These are phyloP conservation scores for Gloeopeniophorella convolvens DNA, from an alignment of 768 basidiomycete species.

Conservation along the genomic window DNA sequence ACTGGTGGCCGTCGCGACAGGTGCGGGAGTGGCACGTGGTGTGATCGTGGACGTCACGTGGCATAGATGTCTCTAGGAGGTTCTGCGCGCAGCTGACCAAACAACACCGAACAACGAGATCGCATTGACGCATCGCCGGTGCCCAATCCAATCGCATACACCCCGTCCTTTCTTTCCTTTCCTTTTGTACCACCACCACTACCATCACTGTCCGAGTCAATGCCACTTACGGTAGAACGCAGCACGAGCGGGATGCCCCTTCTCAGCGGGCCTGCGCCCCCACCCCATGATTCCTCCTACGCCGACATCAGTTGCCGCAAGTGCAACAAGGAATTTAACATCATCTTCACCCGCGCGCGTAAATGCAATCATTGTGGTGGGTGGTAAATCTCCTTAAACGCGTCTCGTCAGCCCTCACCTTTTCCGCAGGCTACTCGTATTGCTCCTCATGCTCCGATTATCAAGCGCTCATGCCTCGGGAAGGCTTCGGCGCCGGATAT, in stretches of 20 bases:
- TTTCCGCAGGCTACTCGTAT: slow-evolving; percentile 55
- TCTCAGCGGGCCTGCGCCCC: slow-evolving; percentile 57
- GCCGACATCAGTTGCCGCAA: slow-evolving; percentile 48
- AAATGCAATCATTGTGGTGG: slow-evolving; percentile 73
- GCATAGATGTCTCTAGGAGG: too few species aligned
- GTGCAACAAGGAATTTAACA: slow-evolving; percentile 67
- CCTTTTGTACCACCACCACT: too few species aligned
- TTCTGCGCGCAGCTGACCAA: too few species aligned
- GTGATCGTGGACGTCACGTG: too few species aligned
- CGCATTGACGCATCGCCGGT: too few species aligned
- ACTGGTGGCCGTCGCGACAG: too few species aligned
- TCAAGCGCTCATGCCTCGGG: slow-evolving; percentile 71
- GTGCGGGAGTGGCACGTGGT: too few species aligned
- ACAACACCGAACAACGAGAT: too few species aligned
- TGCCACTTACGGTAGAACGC: slow-evolving; percentile 4
- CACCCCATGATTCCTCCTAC: slow-evolving; percentile 29
- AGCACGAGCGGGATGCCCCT: slow-evolving; percentile 49
- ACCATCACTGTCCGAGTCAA: too few species aligned
- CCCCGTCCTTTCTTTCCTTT: too few species aligned
- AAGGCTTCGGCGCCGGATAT: slow-evolving; percentile 48
- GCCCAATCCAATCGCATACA: too few species aligned
- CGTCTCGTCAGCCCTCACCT: slow-evolving; percentile 6
- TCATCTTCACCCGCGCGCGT: slow-evolving; percentile 56
- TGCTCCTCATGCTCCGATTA: slow-evolving; percentile 71
- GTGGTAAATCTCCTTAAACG: slow-evolving; percentile 21